A percentile compares a stretch with the other conserved stretches of the same genome.
These are phyloP conservation scores for Sphagnum tenellum DNA, from an alignment of 225 moss, liverwort and hornwort genomes.

Conservation along the genomic window DNA sequence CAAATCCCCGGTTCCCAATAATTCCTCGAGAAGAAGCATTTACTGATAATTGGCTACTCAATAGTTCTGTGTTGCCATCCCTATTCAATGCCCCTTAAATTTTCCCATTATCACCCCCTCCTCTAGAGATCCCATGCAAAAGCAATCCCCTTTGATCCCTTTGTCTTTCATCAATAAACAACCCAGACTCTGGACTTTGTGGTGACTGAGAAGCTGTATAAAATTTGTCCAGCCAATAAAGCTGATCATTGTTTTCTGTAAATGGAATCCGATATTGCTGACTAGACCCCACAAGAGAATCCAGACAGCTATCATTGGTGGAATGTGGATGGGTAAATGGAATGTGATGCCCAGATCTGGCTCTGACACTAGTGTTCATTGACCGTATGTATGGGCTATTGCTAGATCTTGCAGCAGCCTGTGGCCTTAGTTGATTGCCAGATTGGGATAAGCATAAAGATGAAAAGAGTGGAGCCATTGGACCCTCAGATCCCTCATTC, in stretches of 20 bases:
- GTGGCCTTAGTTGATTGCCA: slow-evolving; percentile 39
- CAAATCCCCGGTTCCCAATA: slow-evolving; percentile 59
- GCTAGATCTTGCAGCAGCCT: slow-evolving; percentile 38
- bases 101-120: slow-evolving; percentile 20
- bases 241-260: slow-evolving; percentile 42
- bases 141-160: slow-evolving; percentile 21
- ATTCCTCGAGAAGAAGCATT: slow-evolving; percentile 50
- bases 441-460: slow-evolving; percentile 32
- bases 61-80: slow-evolving; percentile 8
- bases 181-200: slow-evolving; percentile 48
- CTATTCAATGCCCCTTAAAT: slow-evolving; percentile 15
- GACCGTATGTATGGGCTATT: slow-evolving; percentile 48
- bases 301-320: slow-evolving; percentile 16
- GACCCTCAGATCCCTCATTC: slow-evolving; percentile 55
- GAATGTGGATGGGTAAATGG: slow-evolving; percentile 45
- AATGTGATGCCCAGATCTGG: slow-evolving; percentile 45
- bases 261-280: slow-evolving; percentile 20
- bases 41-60: slow-evolving; percentile 27
- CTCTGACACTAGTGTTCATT: slow-evolving; percentile 36
- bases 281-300: neutral
- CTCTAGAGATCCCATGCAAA: slow-evolving; percentile 15
- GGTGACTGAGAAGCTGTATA: slow-evolving; percentile 89
- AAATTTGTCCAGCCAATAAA: slow-evolving; percentile 82
- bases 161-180: slow-evolving; percentile 35
- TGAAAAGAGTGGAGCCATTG: slow-evolving; percentile 52